Evolutionary conservation across 2,329 filamentous ascomycete species (phyloP), one percentile per base, ranked within the genome.

Genomic region (Trichoderma sp.): DNA sequence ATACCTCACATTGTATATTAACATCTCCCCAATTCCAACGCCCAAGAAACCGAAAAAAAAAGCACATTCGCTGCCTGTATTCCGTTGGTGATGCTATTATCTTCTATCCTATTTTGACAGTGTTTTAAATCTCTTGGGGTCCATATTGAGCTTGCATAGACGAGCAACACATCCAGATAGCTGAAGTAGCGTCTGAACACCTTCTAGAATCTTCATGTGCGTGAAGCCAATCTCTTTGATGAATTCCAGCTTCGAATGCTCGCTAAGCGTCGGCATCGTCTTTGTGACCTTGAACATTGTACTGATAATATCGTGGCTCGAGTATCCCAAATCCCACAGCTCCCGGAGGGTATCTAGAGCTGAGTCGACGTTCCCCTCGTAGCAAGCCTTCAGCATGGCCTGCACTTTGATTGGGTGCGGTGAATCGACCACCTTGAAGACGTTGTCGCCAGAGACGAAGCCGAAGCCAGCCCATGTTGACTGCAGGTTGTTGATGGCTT

Each of bases 251-350:
- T 97, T 97, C 17, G 93, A 89, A 79, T 98, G 93, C 80, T 99
- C 95, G 72, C 93, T 95, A 67, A 99, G 82, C 1, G 91, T 93
- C 2, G 92, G 92, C 69, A 98, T 93, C 1, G 93, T 96, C 84
- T 98, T 99, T 54, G 95, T 98, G 69, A 99, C 95, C 76, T 91
- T 90, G 84, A 99, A 98, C 95, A 99, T 99, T 70, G 94, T 99
- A 81, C 92, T 96, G 79, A 99, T 96, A 74, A 99, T 97, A 79
- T 99, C 95, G 81, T 99, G 94, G 73, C 93, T 96, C n/a, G 93
- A 97, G 81, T 99, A 99, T 15, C 95, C 95, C 69, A 98, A 82
- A 69, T 91, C 89, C 94, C 95, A 99, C 50, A 99, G 84, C 81
- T 98, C 95, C 73, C 93, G 92, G 71, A 99, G 81, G 4, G 87